phyloP scores from a whole-genome alignment of 257 asterid genomes.

The Ilex asprella region DNA sequence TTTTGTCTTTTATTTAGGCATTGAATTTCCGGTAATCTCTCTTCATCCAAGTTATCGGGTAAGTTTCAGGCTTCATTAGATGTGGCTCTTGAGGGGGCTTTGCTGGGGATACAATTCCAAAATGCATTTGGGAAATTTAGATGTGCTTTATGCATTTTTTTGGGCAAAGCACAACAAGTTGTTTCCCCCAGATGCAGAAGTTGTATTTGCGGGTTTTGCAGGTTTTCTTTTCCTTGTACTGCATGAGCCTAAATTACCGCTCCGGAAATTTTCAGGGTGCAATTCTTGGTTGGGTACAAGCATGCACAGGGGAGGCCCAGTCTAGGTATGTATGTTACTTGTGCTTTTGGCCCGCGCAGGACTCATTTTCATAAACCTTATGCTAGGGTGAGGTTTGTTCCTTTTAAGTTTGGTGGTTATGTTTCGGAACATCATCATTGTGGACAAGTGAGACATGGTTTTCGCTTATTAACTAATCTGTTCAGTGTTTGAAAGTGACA shows the following conservation, averaged over 20 bases:
- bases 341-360: slow-evolving; percentile 13
- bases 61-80: slow-evolving; percentile 5
- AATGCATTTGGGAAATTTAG: slow-evolving; percentile 12
- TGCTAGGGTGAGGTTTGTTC: too few species aligned
- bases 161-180: slow-evolving; percentile 5
- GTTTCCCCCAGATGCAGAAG: slow-evolving; percentile 14
- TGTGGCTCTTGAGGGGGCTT: slow-evolving; percentile 10
- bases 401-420: too few species aligned
- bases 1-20: slow-evolving; percentile 4
- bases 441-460: too few species aligned
- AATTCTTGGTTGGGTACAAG: slow-evolving; percentile 35
- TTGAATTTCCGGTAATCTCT: not conserved
- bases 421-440: too few species aligned
- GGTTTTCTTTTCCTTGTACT: slow-evolving; percentile 16
- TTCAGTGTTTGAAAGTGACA: too few species aligned
- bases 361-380: not conserved
- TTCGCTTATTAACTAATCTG: too few species aligned
- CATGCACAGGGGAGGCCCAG: slow-evolving; percentile 28
- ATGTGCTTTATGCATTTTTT: not conserved
- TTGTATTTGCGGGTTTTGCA: slow-evolving; percentile 17
- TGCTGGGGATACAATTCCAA: slow-evolving; percentile 8
- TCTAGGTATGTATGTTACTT: slow-evolving; percentile 39
- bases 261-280: slow-evolving; percentile 56
- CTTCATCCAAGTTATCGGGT: slow-evolving; percentile 2
- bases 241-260: slow-evolving; percentile 36